Evolutionary conservation across 495 filamentous ascomycete genomes (phyloP).

Genomic region (Penicillium cosmopolitanum): DNA sequence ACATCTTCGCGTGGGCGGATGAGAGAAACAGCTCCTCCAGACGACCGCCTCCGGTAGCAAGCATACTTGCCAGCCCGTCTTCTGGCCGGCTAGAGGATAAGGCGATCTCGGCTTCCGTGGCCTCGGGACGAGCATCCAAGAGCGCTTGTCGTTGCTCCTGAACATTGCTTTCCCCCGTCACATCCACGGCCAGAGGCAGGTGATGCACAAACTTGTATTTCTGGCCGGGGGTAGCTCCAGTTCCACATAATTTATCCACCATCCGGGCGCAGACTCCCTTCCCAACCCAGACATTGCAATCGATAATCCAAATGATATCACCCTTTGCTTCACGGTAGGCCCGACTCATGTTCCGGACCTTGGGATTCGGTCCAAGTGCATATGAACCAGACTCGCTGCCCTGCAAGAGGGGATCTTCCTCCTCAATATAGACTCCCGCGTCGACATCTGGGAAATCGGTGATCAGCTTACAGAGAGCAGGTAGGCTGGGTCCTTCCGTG

Average conservation of each 20-base stretch:
- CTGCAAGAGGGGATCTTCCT: slow-evolving; percentile 78
- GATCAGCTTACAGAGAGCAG: slow-evolving; percentile 73
- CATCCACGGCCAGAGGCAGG: slow-evolving; percentile 83
- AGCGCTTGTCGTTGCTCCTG: slow-evolving; percentile 48
- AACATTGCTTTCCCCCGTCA: slow-evolving; percentile 40
- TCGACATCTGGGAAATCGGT: slow-evolving; percentile 74
- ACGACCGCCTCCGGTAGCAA: slow-evolving; percentile 69
- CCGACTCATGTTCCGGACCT: slow-evolving; percentile 95
- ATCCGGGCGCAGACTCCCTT: slow-evolving; percentile 78
- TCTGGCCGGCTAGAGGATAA: slow-evolving; percentile 25
- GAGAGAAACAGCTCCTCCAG: slow-evolving; percentile 95
- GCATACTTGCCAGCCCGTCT: slow-evolving; percentile 23
- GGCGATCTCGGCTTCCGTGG: slow-evolving; percentile 7
- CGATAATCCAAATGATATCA: slow-evolving; percentile 91
- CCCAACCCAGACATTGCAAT: slow-evolving; percentile 95
- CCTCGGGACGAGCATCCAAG: slow-evolving; percentile 31
- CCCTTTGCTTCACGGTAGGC: slow-evolving; percentile 93
- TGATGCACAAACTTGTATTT: slow-evolving; percentile 97
- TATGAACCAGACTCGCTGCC: slow-evolving; percentile 48
- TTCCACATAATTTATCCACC: slow-evolving; percentile 83
- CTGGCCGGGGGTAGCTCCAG: slow-evolving; percentile 44
- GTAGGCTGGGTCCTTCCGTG: slow-evolving; percentile 76
- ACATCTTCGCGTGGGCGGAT: slow-evolving; percentile 96
- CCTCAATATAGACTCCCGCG: slow-evolving; percentile 77
- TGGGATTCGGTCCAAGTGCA: slow-evolving; percentile 90